Evolutionary conservation across 164 flowering plant genomes (phyloP), one percentile per base, ranked within the genome.

Genomic region (Vitis riparia): DNA sequence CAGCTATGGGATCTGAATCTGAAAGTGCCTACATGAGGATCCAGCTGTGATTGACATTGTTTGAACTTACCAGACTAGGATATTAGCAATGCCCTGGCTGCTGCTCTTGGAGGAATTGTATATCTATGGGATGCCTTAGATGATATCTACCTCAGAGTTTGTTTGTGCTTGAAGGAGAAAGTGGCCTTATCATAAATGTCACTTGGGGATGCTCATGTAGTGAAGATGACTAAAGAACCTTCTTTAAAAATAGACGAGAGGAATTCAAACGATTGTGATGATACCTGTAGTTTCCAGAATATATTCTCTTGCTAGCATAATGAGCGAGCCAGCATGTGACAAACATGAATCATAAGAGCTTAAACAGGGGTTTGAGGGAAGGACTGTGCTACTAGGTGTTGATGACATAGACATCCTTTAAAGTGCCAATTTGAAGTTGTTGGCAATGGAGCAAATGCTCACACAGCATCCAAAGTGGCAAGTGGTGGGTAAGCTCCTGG

Each of bases 141-240:
- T 17, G 19, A 17, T 17, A 17, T 17, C 19, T 17, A 17, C 19
- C 19, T 17, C 19, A 1, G 1, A 17, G 19, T 17, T 17, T 17
- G 19, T 17, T 17, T 0, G 19, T 17, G 19, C 19, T 17, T 17
- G 19, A 17, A 17, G 19, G 19, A 17, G 19, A 17, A 17, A 17
- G 19, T 0, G 19, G 19, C 1, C 1, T 17, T 17, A 17, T 17
- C 17, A 17, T 17, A 17, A 17, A 17, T 17, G 17, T 0, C 17
- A 17, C 0, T 17, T 96, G n/a, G 99, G 91, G 93, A 97, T 83
- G 87, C 91, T 37, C 75, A 79, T 81, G 94, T 98, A 1, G 88
- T 96, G 72, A 92, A 87, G 78, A 84, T 87, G 91, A 90, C 93
- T 1, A 91, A 86, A 76, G 87, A 83, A 57, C 85, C 91, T 37